Evolutionary conservation across 1,284 basidiomycete genomes (phyloP).

Genomic region (Marasmius fiardii): DNA sequence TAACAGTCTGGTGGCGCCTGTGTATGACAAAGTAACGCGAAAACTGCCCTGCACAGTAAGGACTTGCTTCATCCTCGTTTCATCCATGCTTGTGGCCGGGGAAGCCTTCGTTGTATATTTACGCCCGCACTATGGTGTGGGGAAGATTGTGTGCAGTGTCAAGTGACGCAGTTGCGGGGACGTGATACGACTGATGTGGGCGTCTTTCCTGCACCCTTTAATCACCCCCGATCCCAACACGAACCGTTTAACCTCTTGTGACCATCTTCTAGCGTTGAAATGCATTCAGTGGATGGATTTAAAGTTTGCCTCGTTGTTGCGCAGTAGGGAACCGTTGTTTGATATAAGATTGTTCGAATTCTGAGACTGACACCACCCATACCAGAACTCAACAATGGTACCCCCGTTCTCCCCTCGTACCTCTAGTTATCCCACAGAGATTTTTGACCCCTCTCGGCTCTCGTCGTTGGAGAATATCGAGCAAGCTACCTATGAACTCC

Average conservation of each 20-base stretch:
- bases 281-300: not conserved
- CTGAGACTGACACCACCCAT: not conserved
- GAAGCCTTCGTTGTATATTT: too few relatives aligned
- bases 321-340: not conserved
- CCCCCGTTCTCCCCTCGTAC: not conserved
- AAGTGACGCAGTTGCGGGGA: too few relatives aligned
- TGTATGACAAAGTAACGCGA: too few relatives aligned
- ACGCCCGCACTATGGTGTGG: too few relatives aligned
- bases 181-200: too few relatives aligned
- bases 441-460: slow-evolving; percentile 6
- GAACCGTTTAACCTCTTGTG: not conserved
- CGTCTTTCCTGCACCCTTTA: too few relatives aligned
- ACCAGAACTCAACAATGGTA: not conserved
- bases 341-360: not conserved
- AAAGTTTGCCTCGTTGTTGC: slow-evolving; percentile 1
- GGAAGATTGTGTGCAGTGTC: too few relatives aligned
- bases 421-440: not conserved
- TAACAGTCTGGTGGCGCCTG: too few relatives aligned
- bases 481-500: slow-evolving; percentile 3
- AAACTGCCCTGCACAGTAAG: too few relatives aligned
- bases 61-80: too few relatives aligned
- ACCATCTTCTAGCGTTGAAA: not conserved
- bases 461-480: slow-evolving; percentile 7
- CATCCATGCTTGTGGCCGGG: too few relatives aligned
- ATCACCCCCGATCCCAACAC: not conserved